These are phyloP conservation scores for Melanogaster broomeanus DNA, from an alignment of 768 basidiomycete species.

Conservation along the genomic window DNA sequence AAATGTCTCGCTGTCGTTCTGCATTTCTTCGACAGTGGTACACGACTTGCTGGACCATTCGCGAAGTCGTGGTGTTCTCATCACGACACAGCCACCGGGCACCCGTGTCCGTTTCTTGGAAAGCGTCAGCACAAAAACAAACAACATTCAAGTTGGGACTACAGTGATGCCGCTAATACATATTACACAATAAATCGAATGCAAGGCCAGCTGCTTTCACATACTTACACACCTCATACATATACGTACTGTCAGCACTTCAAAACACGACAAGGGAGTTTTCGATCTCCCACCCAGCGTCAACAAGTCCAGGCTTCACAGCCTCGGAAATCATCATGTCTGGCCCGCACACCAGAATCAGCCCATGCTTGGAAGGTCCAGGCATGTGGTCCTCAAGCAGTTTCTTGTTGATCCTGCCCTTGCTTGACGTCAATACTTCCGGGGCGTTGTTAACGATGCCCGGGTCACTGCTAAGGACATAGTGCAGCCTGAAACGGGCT, in stretches of 20 bases:
- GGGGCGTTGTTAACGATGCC: too few relatives aligned
- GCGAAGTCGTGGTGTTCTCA: too few relatives aligned
- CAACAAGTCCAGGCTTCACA: conserved; percentile 33
- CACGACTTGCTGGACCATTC: too few relatives aligned
- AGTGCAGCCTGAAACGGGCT: conserved; percentile 41
- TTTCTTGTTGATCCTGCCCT: conserved; percentile 41
- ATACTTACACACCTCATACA: too few relatives aligned
- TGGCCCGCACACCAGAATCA: conserved; percentile 56
- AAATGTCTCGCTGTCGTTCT: conserved; percentile 43
- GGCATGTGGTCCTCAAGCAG: conserved; percentile 46
- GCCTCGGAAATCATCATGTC: conserved; percentile 37
- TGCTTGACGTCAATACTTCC: conserved; percentile 39
- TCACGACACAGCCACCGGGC: too few relatives aligned
- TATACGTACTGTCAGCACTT: conserved; percentile 4
- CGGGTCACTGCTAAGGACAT: conserved; percentile 47
- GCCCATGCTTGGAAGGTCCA: conserved; percentile 33
- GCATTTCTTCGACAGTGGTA: conserved; percentile 13
- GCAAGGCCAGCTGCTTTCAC: too few relatives aligned
- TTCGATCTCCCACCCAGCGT: conserved; percentile 38
- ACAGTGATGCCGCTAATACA: too few relatives aligned
- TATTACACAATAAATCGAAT: too few relatives aligned
- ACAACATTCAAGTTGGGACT: too few relatives aligned
- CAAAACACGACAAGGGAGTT: conserved; percentile 37
- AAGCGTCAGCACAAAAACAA: too few relatives aligned
- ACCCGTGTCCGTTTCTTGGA: too few relatives aligned